These are phyloP conservation scores for Lonicera japonica DNA, from an alignment of 129 eudicot species.

Conservation along the genomic window DNA sequence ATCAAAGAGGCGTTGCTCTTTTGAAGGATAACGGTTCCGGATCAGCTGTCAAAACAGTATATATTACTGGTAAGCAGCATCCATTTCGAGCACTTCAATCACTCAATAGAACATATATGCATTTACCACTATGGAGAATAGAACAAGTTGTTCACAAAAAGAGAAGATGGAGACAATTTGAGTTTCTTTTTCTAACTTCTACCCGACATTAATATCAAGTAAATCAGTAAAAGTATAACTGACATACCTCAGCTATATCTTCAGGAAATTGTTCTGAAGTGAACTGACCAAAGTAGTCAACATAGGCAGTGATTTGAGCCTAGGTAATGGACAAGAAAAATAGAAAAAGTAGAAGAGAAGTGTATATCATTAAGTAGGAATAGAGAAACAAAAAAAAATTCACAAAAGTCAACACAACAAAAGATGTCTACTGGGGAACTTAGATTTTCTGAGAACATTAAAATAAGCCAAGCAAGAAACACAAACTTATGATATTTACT, in stretches of 20 bases:
- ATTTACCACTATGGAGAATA: background rate
- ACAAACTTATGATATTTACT: no score
- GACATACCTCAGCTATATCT: constrained; percentile 70
- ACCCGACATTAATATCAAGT: background rate
- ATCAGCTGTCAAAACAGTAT: constrained; percentile 59
- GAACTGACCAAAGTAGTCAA: constrained; percentile 87
- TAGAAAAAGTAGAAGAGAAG: constrained; percentile 6
- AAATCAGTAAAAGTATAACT: constrained; percentile 2
- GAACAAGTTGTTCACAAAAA: no score
- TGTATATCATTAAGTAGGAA: background rate
- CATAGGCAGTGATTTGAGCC: constrained; percentile 86
- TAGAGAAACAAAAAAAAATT: background rate
- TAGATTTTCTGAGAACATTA: no score
- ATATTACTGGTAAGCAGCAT: constrained; percentile 11
- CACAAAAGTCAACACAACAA: background rate
- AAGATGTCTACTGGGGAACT: no score
- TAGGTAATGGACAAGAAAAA: constrained; percentile 4
- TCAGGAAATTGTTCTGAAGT: constrained; percentile 89
- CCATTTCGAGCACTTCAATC: background rate
- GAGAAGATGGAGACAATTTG: no score
- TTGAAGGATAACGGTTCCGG: constrained; percentile 73
- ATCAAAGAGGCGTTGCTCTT: constrained; percentile 76
- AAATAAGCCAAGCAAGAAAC: no score
- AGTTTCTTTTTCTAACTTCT: background rate
- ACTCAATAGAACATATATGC: no score